A percentile compares a stretch with the other conserved stretches of the same genome.
Conservation (phyloP, 2,329 filamentous ascomycete species). For the Paraphoma chrysanthemicola region DNA sequence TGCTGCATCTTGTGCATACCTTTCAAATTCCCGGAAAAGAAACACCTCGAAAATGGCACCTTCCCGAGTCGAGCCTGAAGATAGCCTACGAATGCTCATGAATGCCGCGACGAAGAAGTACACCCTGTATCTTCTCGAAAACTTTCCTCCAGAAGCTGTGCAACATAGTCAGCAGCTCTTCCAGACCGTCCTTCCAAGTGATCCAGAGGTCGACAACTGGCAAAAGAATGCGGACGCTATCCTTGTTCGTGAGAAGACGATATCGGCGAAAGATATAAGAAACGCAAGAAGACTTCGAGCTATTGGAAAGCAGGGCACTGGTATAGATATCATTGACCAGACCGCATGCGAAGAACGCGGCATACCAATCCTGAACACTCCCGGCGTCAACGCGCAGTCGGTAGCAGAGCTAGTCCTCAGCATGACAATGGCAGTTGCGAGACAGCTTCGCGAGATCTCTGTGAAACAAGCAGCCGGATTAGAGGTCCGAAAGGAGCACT, state of each 20-base stretch:
- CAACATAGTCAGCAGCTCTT: conserved; percentile 48
- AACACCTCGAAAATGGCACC: conserved; percentile 11
- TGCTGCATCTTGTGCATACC: too few relatives aligned
- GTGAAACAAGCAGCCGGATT: conserved; percentile 42
- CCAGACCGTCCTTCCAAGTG: conserved; percentile 46
- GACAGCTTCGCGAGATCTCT: conserved; percentile 29
- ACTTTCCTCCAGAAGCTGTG: conserved; percentile 48
- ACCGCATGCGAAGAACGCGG: conserved; percentile 47
- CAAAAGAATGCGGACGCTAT: conserved; percentile 50
- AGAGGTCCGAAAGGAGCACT: conserved; percentile 50
- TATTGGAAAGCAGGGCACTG: conserved; percentile 58
- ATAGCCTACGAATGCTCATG: background rate
- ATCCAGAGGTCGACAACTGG: conserved; percentile 50
- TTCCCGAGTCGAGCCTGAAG: conserved; percentile 7
- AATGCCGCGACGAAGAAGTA: conserved; percentile 28
- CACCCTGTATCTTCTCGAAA: conserved; percentile 52
- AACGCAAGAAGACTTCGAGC: conserved; percentile 48
- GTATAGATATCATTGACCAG: conserved; percentile 54
- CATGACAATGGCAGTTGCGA: conserved; percentile 43
- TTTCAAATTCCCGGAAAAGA: too few relatives aligned
- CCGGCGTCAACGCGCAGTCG: conserved; percentile 53
- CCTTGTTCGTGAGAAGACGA: conserved; percentile 46
- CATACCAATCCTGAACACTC: conserved; percentile 58
- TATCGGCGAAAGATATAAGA: conserved; percentile 51
- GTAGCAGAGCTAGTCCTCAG: conserved; percentile 52